Base-by-base conservation (phyloP, 495 filamentous ascomycete genomes). In the Friedmanniomyces simplex region DNA sequence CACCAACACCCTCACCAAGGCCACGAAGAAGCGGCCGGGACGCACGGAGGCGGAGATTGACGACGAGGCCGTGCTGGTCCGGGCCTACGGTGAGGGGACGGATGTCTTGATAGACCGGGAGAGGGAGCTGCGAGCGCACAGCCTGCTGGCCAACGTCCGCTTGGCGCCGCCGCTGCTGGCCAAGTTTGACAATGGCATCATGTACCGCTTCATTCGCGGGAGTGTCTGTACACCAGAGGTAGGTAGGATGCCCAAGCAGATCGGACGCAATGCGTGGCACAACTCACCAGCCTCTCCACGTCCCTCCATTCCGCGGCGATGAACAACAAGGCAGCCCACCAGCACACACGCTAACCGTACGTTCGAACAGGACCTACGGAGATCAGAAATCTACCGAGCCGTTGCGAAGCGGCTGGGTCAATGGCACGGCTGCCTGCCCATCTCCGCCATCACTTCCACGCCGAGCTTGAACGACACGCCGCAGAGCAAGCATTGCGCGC, bases 91-190 rank as follows among this genome's bases (percentile, higher is more conserved):
- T 62, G 83, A 91, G 67, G 89, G 89, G 54, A 96, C 93, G 55
- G 88, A 94, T 66, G 78, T 97, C 50, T 81, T 99, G 61, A 97
- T 99, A 73, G 94, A 99, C 74, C 87, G 93, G 56, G 87, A 96
- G 74, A 84, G 93, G 70, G 85, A 89, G 77, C 77, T 80, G 25
- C 75, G 71, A 26, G 83, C 84, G 46, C 85, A 89, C 65, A 80
- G 78, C 49, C 77, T 93, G 30, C 82, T 97, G 49, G 87, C 89
- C 67, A 81, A 79, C 61, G 75, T 86, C 65, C 80, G 82, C 67
- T 82, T 97, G 46, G 93, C 93, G 10, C 94, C 93, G 46, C 77
- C 84, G 41, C 76, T 99, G 5, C 78, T 97, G 48, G 94, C 90
- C 13, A 87, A 90, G 57, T 99, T 99, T 77, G 78, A 90, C 55